These are phyloP conservation scores for Lactifluus pinguis DNA, from an alignment of 768 basidiomycete species.

Conservation along the genomic window DNA sequence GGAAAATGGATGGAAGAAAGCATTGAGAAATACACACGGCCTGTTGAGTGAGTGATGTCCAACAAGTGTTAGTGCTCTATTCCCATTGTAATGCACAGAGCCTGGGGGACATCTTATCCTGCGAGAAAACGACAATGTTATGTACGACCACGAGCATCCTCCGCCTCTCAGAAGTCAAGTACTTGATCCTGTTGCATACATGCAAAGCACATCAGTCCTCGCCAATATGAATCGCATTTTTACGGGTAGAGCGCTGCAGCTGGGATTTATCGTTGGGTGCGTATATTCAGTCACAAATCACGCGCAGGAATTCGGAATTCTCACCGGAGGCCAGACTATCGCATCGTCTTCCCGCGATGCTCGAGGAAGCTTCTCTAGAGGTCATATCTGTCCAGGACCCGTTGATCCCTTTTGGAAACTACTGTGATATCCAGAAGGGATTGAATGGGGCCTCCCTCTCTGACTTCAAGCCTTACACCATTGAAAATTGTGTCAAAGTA, in stretches of 20 bases:
- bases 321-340: background rate
- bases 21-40: background rate
- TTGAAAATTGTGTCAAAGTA: background rate
- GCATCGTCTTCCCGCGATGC: background rate
- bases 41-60: background rate
- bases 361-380: background rate
- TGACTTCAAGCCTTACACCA: background rate
- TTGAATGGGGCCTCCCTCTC: background rate
- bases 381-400: background rate
- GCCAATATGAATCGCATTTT: background rate
- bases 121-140: background rate
- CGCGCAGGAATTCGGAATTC: too few relatives aligned
- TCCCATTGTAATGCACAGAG: background rate
- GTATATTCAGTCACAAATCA: background rate
- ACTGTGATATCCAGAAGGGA: background rate
- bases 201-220: background rate
- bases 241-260: background rate
- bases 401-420: background rate
- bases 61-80: background rate
- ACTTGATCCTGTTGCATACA: background rate
- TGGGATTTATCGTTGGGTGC: background rate
- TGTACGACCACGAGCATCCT: background rate
- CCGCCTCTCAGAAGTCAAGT: background rate
- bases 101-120: background rate
- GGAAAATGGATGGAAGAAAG: background rate